These are phyloP conservation scores for Oenanthe sinensis DNA, from an alignment of 129 eudicot genomes.

Conservation along the genomic window DNA sequence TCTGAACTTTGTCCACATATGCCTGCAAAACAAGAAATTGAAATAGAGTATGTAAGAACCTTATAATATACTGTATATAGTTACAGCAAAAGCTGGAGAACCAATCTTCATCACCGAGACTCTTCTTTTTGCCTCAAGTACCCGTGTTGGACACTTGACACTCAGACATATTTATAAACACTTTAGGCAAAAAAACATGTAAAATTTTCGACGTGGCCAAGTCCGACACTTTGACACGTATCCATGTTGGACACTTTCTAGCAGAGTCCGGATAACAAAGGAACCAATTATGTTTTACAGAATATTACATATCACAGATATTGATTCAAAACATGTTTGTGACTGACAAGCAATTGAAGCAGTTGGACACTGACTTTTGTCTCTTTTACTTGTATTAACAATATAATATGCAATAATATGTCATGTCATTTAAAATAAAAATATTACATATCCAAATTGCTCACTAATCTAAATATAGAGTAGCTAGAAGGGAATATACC, in stretches of 20 bases:
- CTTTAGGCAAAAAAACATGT: no score
- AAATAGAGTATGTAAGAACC: neutral
- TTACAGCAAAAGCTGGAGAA: neutral
- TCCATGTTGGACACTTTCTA: no score
- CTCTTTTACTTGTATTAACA: neutral
- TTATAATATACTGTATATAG: neutral
- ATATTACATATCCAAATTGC: neutral
- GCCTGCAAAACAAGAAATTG: constrained; percentile 12
- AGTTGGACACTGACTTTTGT: neutral
- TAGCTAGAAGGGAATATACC: neutral
- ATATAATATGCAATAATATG: neutral
- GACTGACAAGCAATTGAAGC: neutral
- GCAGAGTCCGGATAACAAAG: no score
- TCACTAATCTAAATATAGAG: neutral
- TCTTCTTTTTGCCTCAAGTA: no score
- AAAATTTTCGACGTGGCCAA: no score
- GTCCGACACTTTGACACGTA: no score
- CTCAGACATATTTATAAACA: no score
- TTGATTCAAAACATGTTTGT: neutral
- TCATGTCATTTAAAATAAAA: neutral
- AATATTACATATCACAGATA: neutral
- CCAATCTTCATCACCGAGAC: neutral
- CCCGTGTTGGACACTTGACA: no score
- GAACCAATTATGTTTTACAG: neutral
- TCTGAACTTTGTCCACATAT: constrained; percentile 11